phyloP scores from a whole-genome alignment of 2,329 filamentous ascomycete species.

The Aspergillus novofumigatus region DNA sequence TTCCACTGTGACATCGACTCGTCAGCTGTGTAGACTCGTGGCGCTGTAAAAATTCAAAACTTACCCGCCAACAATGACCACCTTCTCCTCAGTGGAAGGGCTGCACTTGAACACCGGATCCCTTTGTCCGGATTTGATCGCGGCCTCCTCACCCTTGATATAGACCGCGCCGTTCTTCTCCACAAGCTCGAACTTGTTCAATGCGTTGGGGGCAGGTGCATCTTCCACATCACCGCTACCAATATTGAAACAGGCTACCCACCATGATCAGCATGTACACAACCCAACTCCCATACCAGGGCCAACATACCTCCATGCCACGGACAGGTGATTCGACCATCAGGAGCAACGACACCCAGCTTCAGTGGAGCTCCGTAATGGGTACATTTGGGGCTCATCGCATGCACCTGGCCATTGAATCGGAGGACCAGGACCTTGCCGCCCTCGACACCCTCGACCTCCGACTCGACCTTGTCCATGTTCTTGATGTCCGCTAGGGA shows the following conservation, averaged over 20 bases:
- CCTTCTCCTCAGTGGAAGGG: conserved; percentile 53
- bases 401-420: conserved; percentile 69
- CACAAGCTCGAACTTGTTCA: conserved; percentile 74
- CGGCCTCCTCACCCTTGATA: conserved; percentile 72
- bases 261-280: conserved; percentile 6
- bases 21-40: neutral
- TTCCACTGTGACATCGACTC: conserved; percentile 56
- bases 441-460: conserved; percentile 82
- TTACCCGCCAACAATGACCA: conserved; percentile 75
- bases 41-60: conserved; percentile 12
- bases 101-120: conserved; percentile 70
- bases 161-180: conserved; percentile 82
- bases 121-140: conserved; percentile 72
- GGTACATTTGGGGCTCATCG: conserved; percentile 75
- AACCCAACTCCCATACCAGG: neutral
- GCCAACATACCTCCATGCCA: conserved; percentile 79
- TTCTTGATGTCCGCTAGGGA: conserved; percentile 67
- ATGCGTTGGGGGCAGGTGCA: conserved; percentile 81
- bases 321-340: conserved; percentile 83
- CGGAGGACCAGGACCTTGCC: conserved; percentile 86
- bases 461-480: conserved; percentile 80
- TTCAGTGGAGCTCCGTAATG: conserved; percentile 90
- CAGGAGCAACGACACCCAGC: conserved; percentile 76
- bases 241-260: conserved; percentile 82
- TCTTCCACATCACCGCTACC: conserved; percentile 91